These are phyloP conservation scores for Cystobasidium onofrii DNA, from an alignment of 768 basidiomycete genomes.

Conservation along the genomic window DNA sequence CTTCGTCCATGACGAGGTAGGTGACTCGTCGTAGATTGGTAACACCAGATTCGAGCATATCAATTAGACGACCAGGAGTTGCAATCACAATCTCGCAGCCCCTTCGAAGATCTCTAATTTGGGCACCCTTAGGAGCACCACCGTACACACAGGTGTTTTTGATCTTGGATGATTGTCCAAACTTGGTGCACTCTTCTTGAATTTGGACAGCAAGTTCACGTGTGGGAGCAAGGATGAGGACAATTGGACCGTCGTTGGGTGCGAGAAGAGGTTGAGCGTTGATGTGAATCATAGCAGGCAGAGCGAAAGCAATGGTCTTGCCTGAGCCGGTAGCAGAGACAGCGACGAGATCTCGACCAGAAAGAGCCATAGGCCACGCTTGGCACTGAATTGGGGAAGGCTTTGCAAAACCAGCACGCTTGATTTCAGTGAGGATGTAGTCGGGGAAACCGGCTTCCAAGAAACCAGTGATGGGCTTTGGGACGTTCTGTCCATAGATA, in stretches of 20 bases:
- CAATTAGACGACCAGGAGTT: conserved; percentile 98
- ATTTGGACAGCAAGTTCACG: conserved; percentile 98
- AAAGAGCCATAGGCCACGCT: conserved; percentile 98
- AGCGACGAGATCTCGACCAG: conserved; percentile 85
- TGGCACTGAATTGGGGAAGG: conserved; percentile 98
- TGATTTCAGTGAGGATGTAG: conserved; percentile 87
- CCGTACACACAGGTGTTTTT: conserved; percentile 98
- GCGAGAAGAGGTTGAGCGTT: conserved; percentile 93
- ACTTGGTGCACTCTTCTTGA: conserved; percentile 97
- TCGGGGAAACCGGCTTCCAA: conserved; percentile 95
- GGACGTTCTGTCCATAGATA: conserved; percentile 80
- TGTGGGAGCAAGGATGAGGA: conserved; percentile 90
- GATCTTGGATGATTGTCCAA: conserved; percentile 80
- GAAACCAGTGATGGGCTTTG: conserved; percentile 80
- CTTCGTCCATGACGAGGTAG: conserved; percentile 98
- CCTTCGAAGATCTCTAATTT: conserved; percentile 93
- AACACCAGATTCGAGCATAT: conserved; percentile 95
- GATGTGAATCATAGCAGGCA: conserved; percentile 99
- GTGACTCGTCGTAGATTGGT: conserved; percentile 93
- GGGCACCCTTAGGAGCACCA: conserved; percentile 95
- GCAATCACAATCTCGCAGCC: conserved; percentile 98
- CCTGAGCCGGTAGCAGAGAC: conserved; percentile 98
- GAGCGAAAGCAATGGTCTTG: conserved; percentile 95
- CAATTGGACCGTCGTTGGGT: conserved; percentile 94
- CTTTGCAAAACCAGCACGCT: conserved; percentile 77